These are phyloP conservation scores for Nevesoporus exiguus DNA, from an alignment of 768 basidiomycete genomes.

Conservation along the genomic window DNA sequence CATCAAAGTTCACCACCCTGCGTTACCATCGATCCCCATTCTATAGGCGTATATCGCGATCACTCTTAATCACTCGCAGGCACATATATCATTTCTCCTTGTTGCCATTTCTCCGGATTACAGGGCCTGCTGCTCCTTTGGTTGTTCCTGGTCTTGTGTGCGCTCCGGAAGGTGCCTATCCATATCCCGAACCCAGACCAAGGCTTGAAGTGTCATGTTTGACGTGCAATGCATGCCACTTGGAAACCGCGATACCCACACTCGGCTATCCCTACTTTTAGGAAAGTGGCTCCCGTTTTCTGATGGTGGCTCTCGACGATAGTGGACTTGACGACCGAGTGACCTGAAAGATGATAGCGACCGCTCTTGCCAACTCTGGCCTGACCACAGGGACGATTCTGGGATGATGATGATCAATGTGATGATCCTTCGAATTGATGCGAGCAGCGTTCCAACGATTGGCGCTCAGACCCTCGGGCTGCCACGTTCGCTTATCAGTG, in stretches of 20 bases:
- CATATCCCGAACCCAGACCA: not conserved
- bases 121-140: not conserved
- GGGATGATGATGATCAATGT: too few relatives aligned
- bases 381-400: too few relatives aligned
- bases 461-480: too few relatives aligned
- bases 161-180: not conserved
- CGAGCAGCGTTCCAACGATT: too few relatives aligned
- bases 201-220: not conserved
- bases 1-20: conserved; percentile 6
- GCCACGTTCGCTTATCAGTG: too few relatives aligned
- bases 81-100: conserved; percentile 2
- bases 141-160: not conserved
- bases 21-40: conserved; percentile 14
- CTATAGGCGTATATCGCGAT: conserved; percentile 12
- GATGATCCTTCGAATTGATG: not conserved
- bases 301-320: conserved; percentile 7
- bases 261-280: not conserved
- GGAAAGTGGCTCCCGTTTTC: not conserved
- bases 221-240: not conserved
- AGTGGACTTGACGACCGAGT: not conserved
- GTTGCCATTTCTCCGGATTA: not conserved
- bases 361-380: not conserved
- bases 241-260: not conserved
- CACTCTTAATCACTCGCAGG: conserved; percentile 16
- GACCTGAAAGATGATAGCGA: not conserved